Conservation (phyloP, 768 basidiomycete species). For the Pulveroboletus sp. region DNA sequence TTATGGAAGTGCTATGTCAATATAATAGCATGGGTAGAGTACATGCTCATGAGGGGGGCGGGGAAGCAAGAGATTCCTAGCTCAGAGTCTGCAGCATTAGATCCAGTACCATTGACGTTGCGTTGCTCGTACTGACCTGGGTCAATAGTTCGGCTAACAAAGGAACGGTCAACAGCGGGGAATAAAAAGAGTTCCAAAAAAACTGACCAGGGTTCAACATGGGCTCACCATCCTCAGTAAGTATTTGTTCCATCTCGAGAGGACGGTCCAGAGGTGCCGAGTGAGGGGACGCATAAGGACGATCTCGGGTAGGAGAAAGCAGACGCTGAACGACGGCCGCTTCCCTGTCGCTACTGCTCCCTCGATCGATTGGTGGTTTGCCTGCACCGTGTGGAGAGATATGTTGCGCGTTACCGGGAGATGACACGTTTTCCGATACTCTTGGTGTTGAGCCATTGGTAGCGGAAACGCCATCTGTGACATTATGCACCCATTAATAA, state of each 20-base stretch:
- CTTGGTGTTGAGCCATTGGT: conserved; percentile 6
- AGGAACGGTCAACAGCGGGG: conserved; percentile 2
- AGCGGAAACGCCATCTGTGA: conserved; percentile 29
- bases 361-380: conserved; percentile 8
- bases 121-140: conserved; percentile 40
- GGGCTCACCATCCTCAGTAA: conserved; percentile 61
- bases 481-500: conserved; percentile 34
- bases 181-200: not conserved
- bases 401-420: conserved; percentile 4
- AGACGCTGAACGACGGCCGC: conserved; percentile 9
- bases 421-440: conserved; percentile 4
- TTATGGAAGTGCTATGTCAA: conserved; percentile 17
- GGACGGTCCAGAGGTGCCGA: conserved; percentile 31
- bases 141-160: conserved; percentile 53
- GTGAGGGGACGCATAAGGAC: conserved; percentile 27
- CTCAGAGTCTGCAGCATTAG: conserved; percentile 27
- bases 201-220: conserved; percentile 65
- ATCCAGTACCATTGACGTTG: conserved; percentile 16
- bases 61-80: conserved; percentile 66
- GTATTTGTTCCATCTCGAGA: conserved; percentile 49
- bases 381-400: conserved; percentile 6
- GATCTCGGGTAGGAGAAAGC: conserved; percentile 20
- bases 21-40: conserved; percentile 24
- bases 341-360: conserved; percentile 15
- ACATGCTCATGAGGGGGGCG: conserved; percentile 49